A percentile compares a stretch with the other conserved stretches of the same genome.
phyloP scores from a whole-genome alignment of 306 rosid genomes.

The Rosa lucieae region DNA sequence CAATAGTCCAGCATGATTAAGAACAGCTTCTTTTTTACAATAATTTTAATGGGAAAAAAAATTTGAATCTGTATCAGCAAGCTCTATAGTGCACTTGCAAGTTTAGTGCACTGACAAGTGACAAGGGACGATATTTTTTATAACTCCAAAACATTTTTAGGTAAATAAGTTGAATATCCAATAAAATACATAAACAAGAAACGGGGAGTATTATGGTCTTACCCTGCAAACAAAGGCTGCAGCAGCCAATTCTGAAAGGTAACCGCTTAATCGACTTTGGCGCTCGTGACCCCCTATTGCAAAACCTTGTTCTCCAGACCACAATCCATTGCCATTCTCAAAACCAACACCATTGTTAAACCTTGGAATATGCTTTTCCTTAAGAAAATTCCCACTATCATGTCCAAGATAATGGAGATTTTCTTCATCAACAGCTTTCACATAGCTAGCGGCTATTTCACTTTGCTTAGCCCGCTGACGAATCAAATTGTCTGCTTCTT shows the following conservation, averaged over 20 bases:
- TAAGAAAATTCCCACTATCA: no score
- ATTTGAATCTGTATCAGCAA: neutral
- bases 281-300: slow-evolving; percentile 91
- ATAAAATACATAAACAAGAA: slow-evolving; percentile 9
- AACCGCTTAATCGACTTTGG: slow-evolving; percentile 79
- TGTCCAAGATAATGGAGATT: no score
- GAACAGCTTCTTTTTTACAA: neutral
- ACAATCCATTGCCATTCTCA: no score
- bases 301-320: slow-evolving; percentile 97
- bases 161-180: neutral
- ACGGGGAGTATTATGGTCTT: slow-evolving; percentile 21
- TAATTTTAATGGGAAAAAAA: neutral
- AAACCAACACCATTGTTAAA: no score
- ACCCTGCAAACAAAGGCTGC: slow-evolving; percentile 98
- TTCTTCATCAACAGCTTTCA: no score
- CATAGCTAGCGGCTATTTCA: no score
- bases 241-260: slow-evolving; percentile 96
- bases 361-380: no score
- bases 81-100: neutral
- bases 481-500: no score
- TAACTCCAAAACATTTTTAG: neutral
- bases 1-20: neutral
- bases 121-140: neutral
- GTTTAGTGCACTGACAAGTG: neutral
- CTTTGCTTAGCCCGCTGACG: no score